A percentile compares a stretch with the other conserved stretches of the same genome.
Conservation (phyloP, 805 yeast species). For the Suhomyces sp. region DNA sequence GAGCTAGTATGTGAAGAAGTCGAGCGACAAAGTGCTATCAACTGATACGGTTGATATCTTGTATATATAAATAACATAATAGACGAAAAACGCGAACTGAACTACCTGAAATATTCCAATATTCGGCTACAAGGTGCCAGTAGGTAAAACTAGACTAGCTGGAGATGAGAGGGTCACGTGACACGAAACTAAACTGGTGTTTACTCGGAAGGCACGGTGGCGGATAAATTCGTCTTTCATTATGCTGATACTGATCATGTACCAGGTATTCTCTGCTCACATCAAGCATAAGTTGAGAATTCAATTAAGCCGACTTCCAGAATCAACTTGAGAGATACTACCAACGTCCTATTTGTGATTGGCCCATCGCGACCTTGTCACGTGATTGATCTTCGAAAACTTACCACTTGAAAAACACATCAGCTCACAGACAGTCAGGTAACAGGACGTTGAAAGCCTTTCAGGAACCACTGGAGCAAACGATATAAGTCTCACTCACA, state of each 20-base stretch:
- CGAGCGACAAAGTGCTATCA: neutral
- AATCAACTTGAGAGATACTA: neutral
- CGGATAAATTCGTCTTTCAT: neutral
- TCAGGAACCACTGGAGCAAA: neutral
- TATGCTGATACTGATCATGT: neutral
- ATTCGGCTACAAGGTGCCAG: neutral
- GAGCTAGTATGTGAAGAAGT: neutral
- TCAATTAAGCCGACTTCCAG: neutral
- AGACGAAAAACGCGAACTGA: neutral
- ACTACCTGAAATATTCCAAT: neutral
- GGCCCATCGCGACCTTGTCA: neutral
- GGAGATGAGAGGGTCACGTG: neutral
- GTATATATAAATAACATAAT: neutral
- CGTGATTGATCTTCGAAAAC: slow-evolving; percentile 4
- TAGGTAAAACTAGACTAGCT: neutral
- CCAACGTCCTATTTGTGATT: slow-evolving; percentile 3
- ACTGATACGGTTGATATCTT: neutral
- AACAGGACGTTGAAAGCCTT: neutral
- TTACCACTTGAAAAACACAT: neutral
- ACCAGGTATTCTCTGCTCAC: neutral
- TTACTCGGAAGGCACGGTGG: neutral
- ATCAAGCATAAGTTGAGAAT: neutral
- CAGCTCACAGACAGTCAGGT: neutral
- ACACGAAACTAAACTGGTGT: neutral
- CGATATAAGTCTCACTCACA: neutral